phyloP scores from a whole-genome alignment of 2,329 filamentous ascomycete genomes.

The Incumbomyces delicatus region DNA sequence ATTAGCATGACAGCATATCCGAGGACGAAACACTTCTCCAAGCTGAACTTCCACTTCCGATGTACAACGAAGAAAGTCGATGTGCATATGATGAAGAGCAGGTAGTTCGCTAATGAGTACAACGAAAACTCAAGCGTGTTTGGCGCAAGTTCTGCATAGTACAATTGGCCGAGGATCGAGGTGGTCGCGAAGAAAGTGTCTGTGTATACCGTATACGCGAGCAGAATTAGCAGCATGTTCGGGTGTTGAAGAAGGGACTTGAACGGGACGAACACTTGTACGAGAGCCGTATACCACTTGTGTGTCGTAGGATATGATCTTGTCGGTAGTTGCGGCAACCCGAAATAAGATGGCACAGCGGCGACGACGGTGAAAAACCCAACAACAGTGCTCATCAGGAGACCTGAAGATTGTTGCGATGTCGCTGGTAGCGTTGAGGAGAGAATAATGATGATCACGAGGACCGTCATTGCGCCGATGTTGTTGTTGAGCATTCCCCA shows the following conservation, averaged over 20 bases:
- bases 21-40: conserved; percentile 46
- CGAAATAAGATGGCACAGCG: neutral
- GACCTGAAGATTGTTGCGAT: neutral
- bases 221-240: neutral
- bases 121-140: conserved; percentile 1
- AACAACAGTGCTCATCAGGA: conserved; percentile 1
- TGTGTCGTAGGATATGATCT: too few species aligned
- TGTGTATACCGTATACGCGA: conserved; percentile 4
- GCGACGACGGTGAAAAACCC: conserved; percentile 5
- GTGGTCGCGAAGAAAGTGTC: conserved; percentile 1
- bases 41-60: too few species aligned
- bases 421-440: neutral
- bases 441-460: conserved; percentile 3
- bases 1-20: conserved; percentile 66
- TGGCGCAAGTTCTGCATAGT: neutral
- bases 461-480: neutral
- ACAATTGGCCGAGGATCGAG: conserved; percentile 2
- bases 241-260: neutral
- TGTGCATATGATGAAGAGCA: too few species aligned
- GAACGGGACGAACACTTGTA: conserved; percentile 4
- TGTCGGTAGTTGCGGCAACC: too few species aligned
- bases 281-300: too few species aligned
- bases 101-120: conserved; percentile 5
- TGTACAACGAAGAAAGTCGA: too few species aligned
- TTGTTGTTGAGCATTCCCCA: neutral